phyloP scores from a whole-genome alignment of 306 rosid species.

The Abrus pulchellus region DNA sequence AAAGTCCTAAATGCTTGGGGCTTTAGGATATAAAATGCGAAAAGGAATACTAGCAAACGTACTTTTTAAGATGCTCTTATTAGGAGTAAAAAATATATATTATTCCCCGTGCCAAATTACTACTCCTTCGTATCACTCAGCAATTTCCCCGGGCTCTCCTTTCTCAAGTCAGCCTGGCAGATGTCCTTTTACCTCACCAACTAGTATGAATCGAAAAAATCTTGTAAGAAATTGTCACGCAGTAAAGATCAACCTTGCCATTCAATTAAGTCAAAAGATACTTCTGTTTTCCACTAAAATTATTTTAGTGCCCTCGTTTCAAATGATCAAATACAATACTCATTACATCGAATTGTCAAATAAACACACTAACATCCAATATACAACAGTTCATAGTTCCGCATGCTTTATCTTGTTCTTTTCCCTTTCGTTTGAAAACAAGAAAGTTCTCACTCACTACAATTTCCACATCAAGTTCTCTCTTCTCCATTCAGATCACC shows the following conservation, averaged over 20 bases:
- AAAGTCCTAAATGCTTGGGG: too few species aligned
- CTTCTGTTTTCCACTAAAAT: constrained; percentile 17
- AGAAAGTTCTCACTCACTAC: not conserved
- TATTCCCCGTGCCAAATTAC: not conserved
- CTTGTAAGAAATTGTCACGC: too few species aligned
- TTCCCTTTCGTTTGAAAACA: not conserved
- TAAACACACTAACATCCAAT: not conserved
- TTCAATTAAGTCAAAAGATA: constrained; percentile 7
- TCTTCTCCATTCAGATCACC: constrained; percentile 1
- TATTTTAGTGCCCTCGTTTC: not conserved
- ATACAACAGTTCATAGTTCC: not conserved
- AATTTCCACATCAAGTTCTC: not conserved
- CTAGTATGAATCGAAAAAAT: too few species aligned
- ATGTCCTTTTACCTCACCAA: too few species aligned
- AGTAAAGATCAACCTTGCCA: not conserved
- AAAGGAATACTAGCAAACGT: too few species aligned
- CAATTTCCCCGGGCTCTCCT: not conserved
- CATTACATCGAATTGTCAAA: not conserved
- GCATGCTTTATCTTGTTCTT: constrained; percentile 3
- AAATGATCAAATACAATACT: not conserved
- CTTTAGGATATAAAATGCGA: too few species aligned
- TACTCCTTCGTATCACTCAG: not conserved
- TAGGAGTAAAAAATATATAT: too few species aligned
- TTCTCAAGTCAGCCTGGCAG: too few species aligned
- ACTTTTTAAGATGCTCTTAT: too few species aligned